phyloP scores from a whole-genome alignment of 208 protist species.

The Leishmania mexicana region DNA sequence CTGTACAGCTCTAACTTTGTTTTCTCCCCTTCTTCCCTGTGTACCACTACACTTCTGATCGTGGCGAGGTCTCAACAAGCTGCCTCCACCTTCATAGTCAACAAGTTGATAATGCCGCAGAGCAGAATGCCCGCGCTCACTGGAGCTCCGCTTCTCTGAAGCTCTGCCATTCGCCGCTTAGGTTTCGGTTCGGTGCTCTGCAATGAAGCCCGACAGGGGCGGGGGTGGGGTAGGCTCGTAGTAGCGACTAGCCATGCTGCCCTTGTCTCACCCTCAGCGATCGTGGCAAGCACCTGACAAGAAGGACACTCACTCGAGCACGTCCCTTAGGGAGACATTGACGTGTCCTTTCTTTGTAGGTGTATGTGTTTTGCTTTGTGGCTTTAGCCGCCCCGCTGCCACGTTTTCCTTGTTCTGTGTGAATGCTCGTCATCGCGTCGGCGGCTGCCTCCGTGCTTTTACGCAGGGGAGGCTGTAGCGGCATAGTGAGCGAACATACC shows the following conservation, averaged over 20 bases:
- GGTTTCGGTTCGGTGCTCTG: not conserved
- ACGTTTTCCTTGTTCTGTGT: constrained; percentile 23
- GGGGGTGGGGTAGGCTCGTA: not conserved
- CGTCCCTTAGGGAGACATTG: not conserved
- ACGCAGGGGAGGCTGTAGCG: not conserved
- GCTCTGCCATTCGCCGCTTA: not conserved
- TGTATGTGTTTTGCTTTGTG: not conserved
- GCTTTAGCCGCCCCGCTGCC: too few relatives aligned
- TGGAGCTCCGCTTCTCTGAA: not conserved
- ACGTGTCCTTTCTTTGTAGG: not conserved
- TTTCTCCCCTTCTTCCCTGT: not conserved
- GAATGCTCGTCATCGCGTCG: not conserved
- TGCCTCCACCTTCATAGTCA: not conserved
- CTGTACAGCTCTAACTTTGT: not conserved
- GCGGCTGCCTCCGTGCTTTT: not conserved
- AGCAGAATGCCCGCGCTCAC: not conserved
- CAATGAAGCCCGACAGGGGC: not conserved
- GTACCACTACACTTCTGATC: constrained; percentile 2
- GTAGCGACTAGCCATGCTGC: not conserved
- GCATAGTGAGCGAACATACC: not conserved
- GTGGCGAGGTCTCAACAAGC: not conserved
- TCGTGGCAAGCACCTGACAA: not conserved
- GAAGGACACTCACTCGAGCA: not conserved
- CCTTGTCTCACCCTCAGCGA: not conserved
- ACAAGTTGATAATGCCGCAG: not conserved